phyloP scores from a whole-genome alignment of 768 basidiomycete species.

The Collybia nuda region DNA sequence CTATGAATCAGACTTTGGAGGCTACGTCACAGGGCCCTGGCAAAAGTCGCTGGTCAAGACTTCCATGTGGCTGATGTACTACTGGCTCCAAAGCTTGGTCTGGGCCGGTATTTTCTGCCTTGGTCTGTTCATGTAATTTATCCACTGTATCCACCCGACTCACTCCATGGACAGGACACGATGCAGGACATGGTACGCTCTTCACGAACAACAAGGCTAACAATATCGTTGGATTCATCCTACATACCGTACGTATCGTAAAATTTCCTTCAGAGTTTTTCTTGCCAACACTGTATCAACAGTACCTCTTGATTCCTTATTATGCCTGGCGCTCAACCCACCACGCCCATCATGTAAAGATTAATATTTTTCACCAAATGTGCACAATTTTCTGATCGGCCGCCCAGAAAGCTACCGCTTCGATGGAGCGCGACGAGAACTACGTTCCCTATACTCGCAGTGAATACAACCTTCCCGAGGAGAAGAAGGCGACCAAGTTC shows the following conservation, averaged over 20 bases:
- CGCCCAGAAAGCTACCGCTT: slow-evolving; percentile 59
- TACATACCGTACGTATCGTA: slow-evolving; percentile 39
- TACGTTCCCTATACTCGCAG: slow-evolving; percentile 54
- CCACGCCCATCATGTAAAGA: slow-evolving; percentile 62
- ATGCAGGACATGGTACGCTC: slow-evolving; percentile 44
- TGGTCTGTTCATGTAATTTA: slow-evolving; percentile 26
- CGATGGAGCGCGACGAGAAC: slow-evolving; percentile 78
- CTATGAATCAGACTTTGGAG: slow-evolving; percentile 37
- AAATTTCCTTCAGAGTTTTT: background rate
- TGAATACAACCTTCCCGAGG: slow-evolving; percentile 39
- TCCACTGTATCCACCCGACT: background rate
- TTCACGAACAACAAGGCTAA: slow-evolving; percentile 35
- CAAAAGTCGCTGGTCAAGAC: slow-evolving; percentile 28
- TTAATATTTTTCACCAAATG: background rate
- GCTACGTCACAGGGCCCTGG: slow-evolving; percentile 29
- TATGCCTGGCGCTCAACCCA: slow-evolving; percentile 70
- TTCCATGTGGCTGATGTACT: slow-evolving; percentile 46
- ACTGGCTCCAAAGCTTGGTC: slow-evolving; percentile 51
- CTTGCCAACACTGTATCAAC: slow-evolving; percentile 9
- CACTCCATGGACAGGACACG: slow-evolving; percentile 32
- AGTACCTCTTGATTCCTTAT: slow-evolving; percentile 56
- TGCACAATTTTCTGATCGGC: background rate
- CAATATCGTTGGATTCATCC: slow-evolving; percentile 46
- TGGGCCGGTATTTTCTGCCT: slow-evolving; percentile 54
- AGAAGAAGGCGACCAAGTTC: slow-evolving; percentile 31